Base-by-base conservation (phyloP, 2,329 filamentous ascomycete species). In the Harringtonia aguacate region DNA sequence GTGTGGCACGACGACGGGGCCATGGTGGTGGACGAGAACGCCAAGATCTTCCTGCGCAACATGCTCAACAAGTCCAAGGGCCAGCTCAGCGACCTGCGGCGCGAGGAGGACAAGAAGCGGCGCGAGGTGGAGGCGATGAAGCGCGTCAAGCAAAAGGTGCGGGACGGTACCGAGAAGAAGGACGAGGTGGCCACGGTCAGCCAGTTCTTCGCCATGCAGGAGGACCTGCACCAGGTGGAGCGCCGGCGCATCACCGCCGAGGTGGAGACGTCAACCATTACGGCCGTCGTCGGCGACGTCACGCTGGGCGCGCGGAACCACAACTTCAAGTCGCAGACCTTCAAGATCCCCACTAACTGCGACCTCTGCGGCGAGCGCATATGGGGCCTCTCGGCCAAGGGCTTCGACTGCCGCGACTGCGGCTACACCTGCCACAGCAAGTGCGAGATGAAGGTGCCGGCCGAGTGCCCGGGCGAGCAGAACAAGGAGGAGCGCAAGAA, bases 381-480 rank as follows among this genome's bases (percentile, higher is more conserved):
- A 60, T 98, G 92, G 92, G 92, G 92, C 1, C 64, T 98, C 34
- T 94, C 87, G 27, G 90, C 92, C 31, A 98, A 98, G 65, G 92
- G 92, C 0, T 94, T 95, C 58, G 89, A 94, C 60, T 98, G 92
- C 58, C 79, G 84, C 53, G 90, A 97, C 61, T 98, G 92, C 57
- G 92, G 94, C 29, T 98, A 95, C 65, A 95, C 89, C 2, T 98
- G 92, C 58, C 92, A 98, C 65, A 94, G 82, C 69, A 98, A 98
- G 66, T 98, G 92, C 61, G 87, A 98, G 67, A 92, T 98, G 83
- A 98, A 97, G 64, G 92, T 97, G 0, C 88, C 92, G 1, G 85
- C 92, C 8, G 86, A 95, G 58, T 98, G 92, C 58, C 92, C 92
- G 0, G 92, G 92, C 40, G 92, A 97, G 58, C 79, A 92, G 58